Conservation (phyloP, 2,329 filamentous ascomycete genomes). For the Talaromyces verruculosus region DNA sequence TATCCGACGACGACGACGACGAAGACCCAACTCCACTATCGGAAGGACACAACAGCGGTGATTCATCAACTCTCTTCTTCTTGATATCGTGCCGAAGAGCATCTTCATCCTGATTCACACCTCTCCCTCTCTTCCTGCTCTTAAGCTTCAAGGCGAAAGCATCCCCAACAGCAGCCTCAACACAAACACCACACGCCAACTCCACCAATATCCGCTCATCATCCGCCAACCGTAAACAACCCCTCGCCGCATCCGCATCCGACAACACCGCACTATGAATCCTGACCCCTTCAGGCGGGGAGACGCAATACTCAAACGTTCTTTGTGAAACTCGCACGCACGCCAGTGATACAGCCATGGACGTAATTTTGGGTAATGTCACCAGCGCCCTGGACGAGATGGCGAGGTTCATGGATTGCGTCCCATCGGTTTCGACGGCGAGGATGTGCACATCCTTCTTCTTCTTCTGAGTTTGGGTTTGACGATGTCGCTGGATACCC, state of each 20-base stretch:
- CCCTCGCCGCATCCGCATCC: slow-evolving; percentile 77
- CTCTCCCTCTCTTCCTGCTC: slow-evolving; percentile 9
- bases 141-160: slow-evolving; percentile 18
- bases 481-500: slow-evolving; percentile 58
- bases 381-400: slow-evolving; percentile 57
- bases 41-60: background rate
- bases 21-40: slow-evolving; percentile 16
- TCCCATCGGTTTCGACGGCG: slow-evolving; percentile 73
- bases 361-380: slow-evolving; percentile 70
- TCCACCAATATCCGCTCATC: slow-evolving; percentile 82
- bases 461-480: slow-evolving; percentile 25
- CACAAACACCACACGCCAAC: slow-evolving; percentile 76
- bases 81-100: background rate
- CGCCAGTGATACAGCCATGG: slow-evolving; percentile 71
- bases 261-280: slow-evolving; percentile 64
- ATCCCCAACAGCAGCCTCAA: slow-evolving; percentile 53
- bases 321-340: slow-evolving; percentile 67
- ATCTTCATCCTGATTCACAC: background rate
- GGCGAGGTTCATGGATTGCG: slow-evolving; percentile 66
- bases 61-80: slow-evolving; percentile 30
- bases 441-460: slow-evolving; percentile 56
- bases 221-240: slow-evolving; percentile 73
- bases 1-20: slow-evolving; percentile 11
- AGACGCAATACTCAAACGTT: slow-evolving; percentile 64
- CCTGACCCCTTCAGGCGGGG: slow-evolving; percentile 46